Percentiles rank a stretch among this genome's conserved stretches.
Evolutionary conservation across 805 yeast species (phyloP).

Genomic region (Candida xiaguanensis): DNA sequence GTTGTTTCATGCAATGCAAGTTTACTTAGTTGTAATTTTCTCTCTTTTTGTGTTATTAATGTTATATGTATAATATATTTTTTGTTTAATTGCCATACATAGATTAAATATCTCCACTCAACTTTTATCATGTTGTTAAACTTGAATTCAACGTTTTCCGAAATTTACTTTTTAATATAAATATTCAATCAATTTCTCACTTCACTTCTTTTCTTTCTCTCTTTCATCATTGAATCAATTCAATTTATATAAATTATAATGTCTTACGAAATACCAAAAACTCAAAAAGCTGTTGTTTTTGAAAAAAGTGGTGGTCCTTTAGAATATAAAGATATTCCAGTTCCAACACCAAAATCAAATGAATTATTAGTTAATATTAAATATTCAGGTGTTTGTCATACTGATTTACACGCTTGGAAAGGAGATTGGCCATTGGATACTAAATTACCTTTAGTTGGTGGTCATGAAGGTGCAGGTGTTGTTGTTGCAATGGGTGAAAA

Average conservation of each 20-base stretch:
- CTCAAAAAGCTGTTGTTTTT: slow-evolving; percentile 42
- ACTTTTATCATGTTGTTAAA: no score
- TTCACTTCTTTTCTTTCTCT: no score
- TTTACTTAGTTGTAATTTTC: neutral
- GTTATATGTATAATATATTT: no score
- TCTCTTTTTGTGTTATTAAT: no score
- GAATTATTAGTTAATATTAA: slow-evolving; percentile 42
- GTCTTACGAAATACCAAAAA: slow-evolving; percentile 27
- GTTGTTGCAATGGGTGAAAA: slow-evolving; percentile 41
- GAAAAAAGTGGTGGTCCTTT: slow-evolving; percentile 42
- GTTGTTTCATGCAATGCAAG: neutral
- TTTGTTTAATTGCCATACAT: no score
- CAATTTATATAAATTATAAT: slow-evolving; percentile 11
- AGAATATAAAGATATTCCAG: slow-evolving; percentile 39
- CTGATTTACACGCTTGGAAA: slow-evolving; percentile 46
- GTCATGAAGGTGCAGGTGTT: slow-evolving; percentile 49
- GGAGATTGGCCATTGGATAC: slow-evolving; percentile 46
- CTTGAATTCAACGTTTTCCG: neutral
- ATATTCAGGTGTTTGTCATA: slow-evolving; percentile 46
- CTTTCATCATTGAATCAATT: neutral
- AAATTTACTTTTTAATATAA: no score
- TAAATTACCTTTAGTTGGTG: slow-evolving; percentile 45
- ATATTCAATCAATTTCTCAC: no score
- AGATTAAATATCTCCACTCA: no score
- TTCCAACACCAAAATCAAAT: slow-evolving; percentile 37